A percentile compares a stretch with the other conserved stretches of the same genome.
Evolutionary conservation across 75 land plant species (phyloP).

Genomic region (Sequoia sempervirens): DNA sequence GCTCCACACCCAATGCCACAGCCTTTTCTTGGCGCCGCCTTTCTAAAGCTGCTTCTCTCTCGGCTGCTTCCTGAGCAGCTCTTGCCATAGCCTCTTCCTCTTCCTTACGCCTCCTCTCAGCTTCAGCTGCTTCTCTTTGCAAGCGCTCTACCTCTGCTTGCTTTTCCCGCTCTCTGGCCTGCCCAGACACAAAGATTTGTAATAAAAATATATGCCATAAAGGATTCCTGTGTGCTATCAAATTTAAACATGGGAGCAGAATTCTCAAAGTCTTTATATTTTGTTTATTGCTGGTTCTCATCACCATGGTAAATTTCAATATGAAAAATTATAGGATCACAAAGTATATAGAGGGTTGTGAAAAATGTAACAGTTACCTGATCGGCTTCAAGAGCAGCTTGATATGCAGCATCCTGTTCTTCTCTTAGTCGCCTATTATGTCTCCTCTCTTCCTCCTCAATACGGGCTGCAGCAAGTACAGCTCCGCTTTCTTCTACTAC

Average conservation of each 20-base stretch:
- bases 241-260: not conserved
- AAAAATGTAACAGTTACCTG: constrained; percentile 40
- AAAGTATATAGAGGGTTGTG: not conserved
- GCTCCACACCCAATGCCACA: constrained; percentile 80
- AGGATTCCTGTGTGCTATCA: not conserved
- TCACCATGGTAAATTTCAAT: not conserved
- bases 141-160: constrained; percentile 76
- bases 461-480: constrained; percentile 69
- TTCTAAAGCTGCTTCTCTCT: constrained; percentile 75
- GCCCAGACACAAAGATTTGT: not conserved
- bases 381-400: constrained; percentile 95
- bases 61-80: constrained; percentile 86
- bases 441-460: constrained; percentile 96
- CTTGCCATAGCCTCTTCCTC: constrained; percentile 83
- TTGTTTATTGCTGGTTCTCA: not conserved
- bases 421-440: constrained; percentile 78
- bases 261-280: not conserved
- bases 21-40: constrained; percentile 85
- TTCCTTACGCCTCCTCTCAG: constrained; percentile 71
- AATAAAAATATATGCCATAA: not conserved
- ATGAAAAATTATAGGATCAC: not conserved
- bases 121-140: constrained; percentile 85
- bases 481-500: constrained; percentile 89
- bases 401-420: constrained; percentile 98
- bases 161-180: constrained; percentile 89